Conservation (phyloP, 495 filamentous ascomycete genomes). For the Corynascus novoguineensis region DNA sequence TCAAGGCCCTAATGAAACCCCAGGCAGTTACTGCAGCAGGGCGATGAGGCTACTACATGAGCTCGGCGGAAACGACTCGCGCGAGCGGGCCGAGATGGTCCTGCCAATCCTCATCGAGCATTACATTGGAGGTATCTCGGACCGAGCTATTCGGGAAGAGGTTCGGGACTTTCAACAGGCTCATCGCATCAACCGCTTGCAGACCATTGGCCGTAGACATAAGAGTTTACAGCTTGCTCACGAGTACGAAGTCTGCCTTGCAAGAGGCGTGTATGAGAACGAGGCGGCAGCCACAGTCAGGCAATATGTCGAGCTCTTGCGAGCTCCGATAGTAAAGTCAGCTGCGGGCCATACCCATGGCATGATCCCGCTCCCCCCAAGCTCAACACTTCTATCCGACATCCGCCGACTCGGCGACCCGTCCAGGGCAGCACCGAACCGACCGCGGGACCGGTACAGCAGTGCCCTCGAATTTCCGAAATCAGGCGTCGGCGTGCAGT, state of each 20-base stretch:
- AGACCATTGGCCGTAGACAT: conserved; percentile 38
- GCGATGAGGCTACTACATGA: conserved; percentile 33
- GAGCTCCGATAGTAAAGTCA: conserved; percentile 13
- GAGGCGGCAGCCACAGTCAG: conserved; percentile 28
- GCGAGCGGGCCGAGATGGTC: conserved; percentile 15
- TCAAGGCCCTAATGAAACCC: conserved; percentile 43
- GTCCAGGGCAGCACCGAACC: conserved; percentile 39
- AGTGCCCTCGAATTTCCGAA: conserved; percentile 68
- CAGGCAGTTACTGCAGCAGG: conserved; percentile 38
- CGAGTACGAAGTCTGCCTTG: conserved; percentile 45
- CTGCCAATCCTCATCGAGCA: conserved; percentile 28
- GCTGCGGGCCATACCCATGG: conserved; percentile 15
- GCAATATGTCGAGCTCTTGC: conserved; percentile 37
- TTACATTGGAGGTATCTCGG: conserved; percentile 44
- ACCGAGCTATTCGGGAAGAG: conserved; percentile 30
- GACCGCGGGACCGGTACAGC: conserved; percentile 44
- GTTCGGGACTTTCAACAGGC: conserved; percentile 33
- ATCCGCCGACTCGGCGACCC: conserved; percentile 40
- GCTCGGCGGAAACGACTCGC: conserved; percentile 23
- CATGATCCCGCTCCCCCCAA: conserved; percentile 25
- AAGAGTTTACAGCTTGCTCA: conserved; percentile 43
- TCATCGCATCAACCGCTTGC: conserved; percentile 17
- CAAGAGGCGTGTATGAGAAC: conserved; percentile 34
- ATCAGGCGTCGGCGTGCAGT: conserved; percentile 62
- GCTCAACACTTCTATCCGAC: conserved; percentile 23